Evolutionary conservation across 2,329 filamentous ascomycete species (phyloP), one percentile per base, ranked within the genome.

Genomic region (Xylaria sp.): DNA sequence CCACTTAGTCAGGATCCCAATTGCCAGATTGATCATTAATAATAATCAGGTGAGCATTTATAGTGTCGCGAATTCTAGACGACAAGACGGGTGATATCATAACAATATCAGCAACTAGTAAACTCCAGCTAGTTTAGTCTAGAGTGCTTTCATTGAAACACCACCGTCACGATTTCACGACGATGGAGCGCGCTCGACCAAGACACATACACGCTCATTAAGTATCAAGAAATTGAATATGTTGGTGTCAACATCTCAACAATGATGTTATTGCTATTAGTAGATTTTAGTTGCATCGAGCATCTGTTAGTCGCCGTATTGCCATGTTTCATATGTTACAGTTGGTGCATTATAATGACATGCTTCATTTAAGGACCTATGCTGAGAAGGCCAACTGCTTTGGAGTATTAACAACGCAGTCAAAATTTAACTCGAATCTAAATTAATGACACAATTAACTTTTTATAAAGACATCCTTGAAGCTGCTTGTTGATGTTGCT

Each of bases 61-160:
- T 6, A 17, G n/a, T 11, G 38, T n/a, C 17, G 26, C 49, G 38
- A 36, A 31, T 54, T 28, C 20, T 46, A n/a, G 40, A 62, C 11
- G 28, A 23, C 13, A 54, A 38, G 56, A 33, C 59, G 10, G 40
- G 65, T 74, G 72, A 75, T 72, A 72, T 74, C 69, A 74, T 71
- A 56, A 66, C 40, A 63, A 26, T 57, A 49, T 67, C 59, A 64
- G 36, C 5, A 31, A 28, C 17, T 33, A 11, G 42, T n/a, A 46
- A 57, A 28, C 33, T 60, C 49, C 20, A 46, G 42, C 62, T 61
- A 65, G 17, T 33, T 51, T 59, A 57, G 51, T 20, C 31, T 36
- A 28, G 48, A 10, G n/a, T 49, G 48, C 53, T 61, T 42, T 49
- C n/a, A 40, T 62, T 63, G 33, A 60, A 64, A 59, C 38, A 62